These are phyloP conservation scores for Corylus heterophylla DNA, from an alignment of 306 rosid genomes.

Conservation along the genomic window DNA sequence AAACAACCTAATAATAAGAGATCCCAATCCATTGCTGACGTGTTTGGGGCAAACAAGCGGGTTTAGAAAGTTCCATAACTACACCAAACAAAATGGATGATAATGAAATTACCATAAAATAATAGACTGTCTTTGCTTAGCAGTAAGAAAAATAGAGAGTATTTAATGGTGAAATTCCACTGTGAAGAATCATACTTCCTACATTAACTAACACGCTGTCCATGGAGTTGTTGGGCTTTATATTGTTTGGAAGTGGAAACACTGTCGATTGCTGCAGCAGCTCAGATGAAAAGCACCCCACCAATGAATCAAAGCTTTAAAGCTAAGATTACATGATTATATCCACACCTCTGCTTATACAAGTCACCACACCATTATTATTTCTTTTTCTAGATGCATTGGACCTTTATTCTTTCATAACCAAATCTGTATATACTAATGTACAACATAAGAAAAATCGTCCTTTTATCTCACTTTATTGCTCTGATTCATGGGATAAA, in stretches of 20 bases:
- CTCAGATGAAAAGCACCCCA: constrained; percentile 8
- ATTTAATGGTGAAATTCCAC: constrained; percentile 7
- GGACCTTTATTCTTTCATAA: not conserved
- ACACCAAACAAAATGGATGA: not conserved
- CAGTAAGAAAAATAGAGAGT: not conserved
- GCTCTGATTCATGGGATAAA: too few relatives aligned
- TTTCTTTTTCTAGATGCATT: not conserved
- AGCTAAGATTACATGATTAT: constrained; percentile 60
- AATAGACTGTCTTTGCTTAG: constrained; percentile 28
- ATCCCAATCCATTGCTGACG: too few relatives aligned
- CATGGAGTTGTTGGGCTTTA: constrained; percentile 21
- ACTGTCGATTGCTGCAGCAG: constrained; percentile 11
- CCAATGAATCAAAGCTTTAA: constrained; percentile 40
- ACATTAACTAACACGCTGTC: constrained; percentile 28
- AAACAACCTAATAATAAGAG: too few relatives aligned
- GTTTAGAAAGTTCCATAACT: not conserved
- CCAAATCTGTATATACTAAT: not conserved
- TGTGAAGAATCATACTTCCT: not conserved
- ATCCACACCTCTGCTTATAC: constrained; percentile 2
- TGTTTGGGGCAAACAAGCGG: not conserved
- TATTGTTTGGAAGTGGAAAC: constrained; percentile 24
- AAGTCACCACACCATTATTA: constrained; percentile 4
- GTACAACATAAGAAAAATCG: too few relatives aligned
- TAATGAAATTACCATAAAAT: not conserved
- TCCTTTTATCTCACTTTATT: too few relatives aligned